phyloP scores from a whole-genome alignment of 768 basidiomycete species.

The Chalciporus piperatus region DNA sequence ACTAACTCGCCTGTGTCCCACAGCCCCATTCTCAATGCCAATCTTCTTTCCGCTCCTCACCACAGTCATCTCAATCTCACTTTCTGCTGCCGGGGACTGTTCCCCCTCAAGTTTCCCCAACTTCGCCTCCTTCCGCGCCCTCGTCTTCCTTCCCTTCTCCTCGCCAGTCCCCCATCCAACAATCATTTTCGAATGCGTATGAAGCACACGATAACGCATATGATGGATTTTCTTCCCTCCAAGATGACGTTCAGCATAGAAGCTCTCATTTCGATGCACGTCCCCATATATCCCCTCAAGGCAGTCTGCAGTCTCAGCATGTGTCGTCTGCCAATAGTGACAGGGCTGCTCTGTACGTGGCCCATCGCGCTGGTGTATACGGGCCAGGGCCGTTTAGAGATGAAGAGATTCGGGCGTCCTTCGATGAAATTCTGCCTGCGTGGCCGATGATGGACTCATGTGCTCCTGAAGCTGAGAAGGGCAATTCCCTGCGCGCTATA shows the following conservation, averaged over 20 bases:
- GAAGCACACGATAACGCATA: not conserved
- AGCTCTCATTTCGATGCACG: conserved; percentile 7
- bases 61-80: conserved; percentile 6
- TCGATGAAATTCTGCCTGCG: too few relatives aligned
- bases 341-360: conserved; percentile 17
- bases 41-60: conserved; percentile 1
- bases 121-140: not conserved
- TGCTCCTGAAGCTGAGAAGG: not conserved
- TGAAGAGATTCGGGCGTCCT: conserved; percentile 22
- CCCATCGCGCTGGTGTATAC: conserved; percentile 19
- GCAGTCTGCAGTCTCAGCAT: not conserved
- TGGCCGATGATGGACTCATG: not conserved
- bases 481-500: not conserved
- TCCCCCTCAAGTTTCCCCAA: not conserved
- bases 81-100: not conserved
- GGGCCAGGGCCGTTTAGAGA: conserved; percentile 13
- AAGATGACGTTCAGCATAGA: not conserved
- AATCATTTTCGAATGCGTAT: conserved; percentile 6
- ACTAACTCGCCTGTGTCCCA: not conserved
- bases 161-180: conserved; percentile 17
- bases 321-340: not conserved
- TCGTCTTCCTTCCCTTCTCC: conserved; percentile 9
- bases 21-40: conserved; percentile 9
- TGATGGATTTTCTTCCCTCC: not conserved
- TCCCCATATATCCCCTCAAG: not conserved